phyloP scores from a whole-genome alignment of 805 yeast species.

The Maudiozyma turicensis region DNA sequence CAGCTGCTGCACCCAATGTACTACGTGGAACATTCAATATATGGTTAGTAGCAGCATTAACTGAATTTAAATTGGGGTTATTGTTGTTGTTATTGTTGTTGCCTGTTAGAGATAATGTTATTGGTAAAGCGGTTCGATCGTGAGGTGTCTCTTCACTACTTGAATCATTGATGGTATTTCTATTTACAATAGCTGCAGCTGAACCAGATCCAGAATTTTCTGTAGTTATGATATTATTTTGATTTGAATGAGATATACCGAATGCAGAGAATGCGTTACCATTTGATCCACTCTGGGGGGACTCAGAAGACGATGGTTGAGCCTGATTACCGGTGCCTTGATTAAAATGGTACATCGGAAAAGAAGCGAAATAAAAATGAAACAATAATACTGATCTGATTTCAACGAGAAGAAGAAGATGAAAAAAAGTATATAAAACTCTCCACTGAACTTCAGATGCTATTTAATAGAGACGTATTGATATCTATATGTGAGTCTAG shows the following conservation, averaged over 20 bases:
- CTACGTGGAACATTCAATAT: neutral
- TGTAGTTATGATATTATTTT: neutral
- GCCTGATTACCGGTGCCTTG: neutral
- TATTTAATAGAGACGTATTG: no score
- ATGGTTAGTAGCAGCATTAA: neutral
- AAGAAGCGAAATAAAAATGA: no score
- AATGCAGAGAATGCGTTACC: slow-evolving; percentile 5
- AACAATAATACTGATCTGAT: no score
- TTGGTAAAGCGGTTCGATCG: slow-evolving; percentile 1
- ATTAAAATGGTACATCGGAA: neutral
- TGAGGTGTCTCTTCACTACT: neutral
- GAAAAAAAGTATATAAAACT: no score
- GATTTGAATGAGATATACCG: slow-evolving; percentile 3
- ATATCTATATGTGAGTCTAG: neutral
- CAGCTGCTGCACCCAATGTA: neutral
- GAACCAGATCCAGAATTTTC: neutral
- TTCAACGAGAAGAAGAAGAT: no score
- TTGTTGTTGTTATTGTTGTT: neutral
- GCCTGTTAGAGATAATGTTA: slow-evolving; percentile 3
- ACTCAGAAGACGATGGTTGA: no score
- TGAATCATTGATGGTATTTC: neutral
- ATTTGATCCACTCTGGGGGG: no score
- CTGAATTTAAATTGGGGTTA: neutral
- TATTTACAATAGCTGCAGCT: neutral
- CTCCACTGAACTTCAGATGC: no score